Evolutionary conservation across 306 rosid species (phyloP).

Genomic region (Canavalia gladiata): DNA sequence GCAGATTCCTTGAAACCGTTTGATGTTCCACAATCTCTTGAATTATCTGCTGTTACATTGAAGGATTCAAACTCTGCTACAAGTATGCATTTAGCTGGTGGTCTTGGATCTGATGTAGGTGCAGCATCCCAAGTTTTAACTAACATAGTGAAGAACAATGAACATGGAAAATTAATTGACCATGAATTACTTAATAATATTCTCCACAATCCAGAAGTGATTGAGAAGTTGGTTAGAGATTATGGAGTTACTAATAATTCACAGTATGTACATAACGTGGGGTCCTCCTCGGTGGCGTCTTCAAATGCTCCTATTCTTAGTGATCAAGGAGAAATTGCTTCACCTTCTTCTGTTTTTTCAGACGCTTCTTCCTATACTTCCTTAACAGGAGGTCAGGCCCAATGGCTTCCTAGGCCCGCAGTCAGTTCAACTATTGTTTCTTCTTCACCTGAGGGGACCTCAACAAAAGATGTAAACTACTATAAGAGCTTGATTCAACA

Average conservation of each 20-base stretch:
- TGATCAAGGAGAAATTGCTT: conserved; percentile 50
- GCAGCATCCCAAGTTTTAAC: conserved; percentile 74
- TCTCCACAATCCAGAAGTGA: conserved; percentile 79
- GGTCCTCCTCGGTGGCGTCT: conserved; percentile 55
- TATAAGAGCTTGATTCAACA: conserved; percentile 95
- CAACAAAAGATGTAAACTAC: conserved; percentile 72
- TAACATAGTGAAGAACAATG: conserved; percentile 70
- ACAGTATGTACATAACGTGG: conserved; percentile 52
- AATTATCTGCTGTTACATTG: conserved; percentile 50
- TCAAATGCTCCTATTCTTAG: conserved; percentile 54
- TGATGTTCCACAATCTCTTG: conserved; percentile 47
- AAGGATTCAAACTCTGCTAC: conserved; percentile 44
- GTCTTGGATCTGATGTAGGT: conserved; percentile 65
- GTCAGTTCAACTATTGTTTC: conserved; percentile 53
- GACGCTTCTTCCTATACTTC: conserved; percentile 56
- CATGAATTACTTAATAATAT: conserved; percentile 75
- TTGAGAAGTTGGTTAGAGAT: conserved; percentile 78
- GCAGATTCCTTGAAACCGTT: conserved; percentile 45
- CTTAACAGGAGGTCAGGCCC: conserved; percentile 54
- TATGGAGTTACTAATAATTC: conserved; percentile 54
- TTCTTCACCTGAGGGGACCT: conserved; percentile 60
- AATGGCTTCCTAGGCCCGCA: conserved; percentile 53
- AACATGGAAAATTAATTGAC: conserved; percentile 74
- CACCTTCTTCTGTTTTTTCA: conserved; percentile 53
- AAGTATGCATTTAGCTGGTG: conserved; percentile 45